Conservation (phyloP, 805 yeast species). For the Candida ficus region DNA sequence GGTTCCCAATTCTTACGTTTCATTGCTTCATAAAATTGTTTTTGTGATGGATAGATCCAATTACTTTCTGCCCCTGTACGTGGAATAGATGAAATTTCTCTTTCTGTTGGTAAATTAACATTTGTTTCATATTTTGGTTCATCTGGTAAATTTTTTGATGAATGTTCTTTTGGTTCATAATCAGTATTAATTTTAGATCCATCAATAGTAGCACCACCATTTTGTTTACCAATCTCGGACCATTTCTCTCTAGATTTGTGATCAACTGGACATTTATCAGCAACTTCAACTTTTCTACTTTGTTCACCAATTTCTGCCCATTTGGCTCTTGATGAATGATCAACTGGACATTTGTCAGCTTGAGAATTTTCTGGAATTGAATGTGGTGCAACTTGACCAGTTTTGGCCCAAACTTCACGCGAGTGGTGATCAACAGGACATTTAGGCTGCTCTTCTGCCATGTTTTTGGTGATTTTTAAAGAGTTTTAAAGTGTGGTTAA, state of each 20-base stretch:
- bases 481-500: background rate
- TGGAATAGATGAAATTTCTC: slow-evolving; percentile 81
- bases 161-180: slow-evolving; percentile 30
- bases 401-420: slow-evolving; percentile 13
- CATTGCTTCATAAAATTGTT: slow-evolving; percentile 94
- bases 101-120: slow-evolving; percentile 55
- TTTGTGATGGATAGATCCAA: slow-evolving; percentile 96
- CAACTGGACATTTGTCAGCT: slow-evolving; percentile 60
- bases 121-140: slow-evolving; percentile 30
- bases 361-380: slow-evolving; percentile 16
- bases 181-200: slow-evolving; percentile 16
- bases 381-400: slow-evolving; percentile 12
- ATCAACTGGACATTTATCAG: slow-evolving; percentile 62
- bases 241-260: slow-evolving; percentile 53
- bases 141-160: slow-evolving; percentile 39
- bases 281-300: background rate
- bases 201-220: slow-evolving; percentile 13
- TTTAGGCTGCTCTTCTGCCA: slow-evolving; percentile 23
- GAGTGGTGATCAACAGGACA: slow-evolving; percentile 52
- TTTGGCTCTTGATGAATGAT: slow-evolving; percentile 50
- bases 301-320: slow-evolving; percentile 44
- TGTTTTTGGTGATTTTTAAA: background rate
- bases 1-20: slow-evolving; percentile 86
- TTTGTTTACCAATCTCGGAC: slow-evolving; percentile 33
- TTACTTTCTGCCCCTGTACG: slow-evolving; percentile 60